Percentiles rank a stretch among this genome's conserved stretches.
Evolutionary conservation across 2,329 filamentous ascomycete genomes (phyloP).

Genomic region (Cercospora sp.): DNA sequence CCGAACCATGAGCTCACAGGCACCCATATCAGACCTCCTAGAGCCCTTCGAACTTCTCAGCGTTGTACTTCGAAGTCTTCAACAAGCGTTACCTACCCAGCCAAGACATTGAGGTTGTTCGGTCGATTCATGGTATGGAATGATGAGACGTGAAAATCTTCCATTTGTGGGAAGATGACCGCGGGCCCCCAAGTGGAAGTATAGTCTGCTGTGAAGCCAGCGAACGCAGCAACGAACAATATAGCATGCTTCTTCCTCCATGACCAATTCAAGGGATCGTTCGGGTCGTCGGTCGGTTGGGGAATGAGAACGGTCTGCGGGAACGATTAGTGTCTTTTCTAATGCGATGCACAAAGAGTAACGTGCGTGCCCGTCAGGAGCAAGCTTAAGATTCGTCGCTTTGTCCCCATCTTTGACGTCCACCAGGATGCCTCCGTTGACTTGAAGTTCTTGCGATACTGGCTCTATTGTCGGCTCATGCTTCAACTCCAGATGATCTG

Average conservation of each 20-base stretch:
- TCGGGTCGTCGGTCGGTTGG: background rate
- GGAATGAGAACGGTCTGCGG: background rate
- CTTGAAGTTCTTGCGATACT: background rate
- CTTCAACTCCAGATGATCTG: background rate
- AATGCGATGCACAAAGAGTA: background rate
- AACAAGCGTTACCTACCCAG: background rate
- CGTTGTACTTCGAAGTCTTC: background rate
- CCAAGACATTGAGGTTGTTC: slow-evolving; percentile 1
- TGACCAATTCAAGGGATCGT: slow-evolving; percentile 12
- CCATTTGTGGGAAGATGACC: background rate
- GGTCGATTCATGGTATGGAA: background rate
- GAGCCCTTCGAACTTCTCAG: background rate
- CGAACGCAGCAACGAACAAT: background rate
- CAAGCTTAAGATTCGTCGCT: background rate
- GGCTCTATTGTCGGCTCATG: background rate
- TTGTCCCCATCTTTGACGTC: background rate
- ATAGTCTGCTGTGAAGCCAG: slow-evolving; percentile 5
- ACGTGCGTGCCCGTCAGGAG: background rate
- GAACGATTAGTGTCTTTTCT: background rate
- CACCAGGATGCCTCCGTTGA: background rate
- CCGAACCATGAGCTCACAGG: background rate
- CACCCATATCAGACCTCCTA: slow-evolving; percentile 8
- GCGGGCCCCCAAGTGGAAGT: background rate
- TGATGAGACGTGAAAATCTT: no score
- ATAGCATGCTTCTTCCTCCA: slow-evolving; percentile 1